Base-by-base conservation (phyloP, 129 eudicot genomes). In the Oenanthe sinensis region DNA sequence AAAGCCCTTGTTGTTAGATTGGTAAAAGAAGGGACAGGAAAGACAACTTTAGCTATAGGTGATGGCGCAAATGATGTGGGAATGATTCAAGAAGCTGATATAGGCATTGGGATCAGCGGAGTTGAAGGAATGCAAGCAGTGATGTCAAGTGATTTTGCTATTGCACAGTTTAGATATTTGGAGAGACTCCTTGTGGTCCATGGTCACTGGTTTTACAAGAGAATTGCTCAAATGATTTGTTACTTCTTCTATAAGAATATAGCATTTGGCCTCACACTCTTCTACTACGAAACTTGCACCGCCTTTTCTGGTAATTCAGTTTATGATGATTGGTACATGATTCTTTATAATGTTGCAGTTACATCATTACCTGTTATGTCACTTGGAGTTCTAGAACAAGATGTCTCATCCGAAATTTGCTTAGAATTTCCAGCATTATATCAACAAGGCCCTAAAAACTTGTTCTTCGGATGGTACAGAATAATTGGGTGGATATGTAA, bases 351-450 rank as follows among this genome's bases (percentile, higher is more conserved):
- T 44, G 92, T 91, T 24, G 75, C 84, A 49, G 78, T 89, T 7
- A 91, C 97, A 16, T 91, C 97, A 2, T 85, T 87, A 67, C 97
- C 97, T 2, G 94, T 89, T 36, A 82, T 91, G 11, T 82, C 94
- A 0, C 89, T 91, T 1, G 97, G 97, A 22, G 97, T 91, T 1
- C 72, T 91, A 4, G 97, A 91, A 54, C 90, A 91, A 78, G 97
- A 91, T 63, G 87, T 91, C 49, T 79, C 89, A 9, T 86, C 90
- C 0, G 91, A 91, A 16, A 85, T 91, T 8, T 91, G 97, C 46
- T 75, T 91, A 76, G 47, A 76, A 52, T 76, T 76, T 13, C 79
- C 79, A 36, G 79, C 79, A 37, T 37, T 76, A 28, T 76, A 76
- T 39, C 79, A 52, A 52, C 79, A 76, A 76, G 79, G 79, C 22